phyloP scores from a whole-genome alignment of 192 early-diverging fungal species.

The Backusella sp. region DNA sequence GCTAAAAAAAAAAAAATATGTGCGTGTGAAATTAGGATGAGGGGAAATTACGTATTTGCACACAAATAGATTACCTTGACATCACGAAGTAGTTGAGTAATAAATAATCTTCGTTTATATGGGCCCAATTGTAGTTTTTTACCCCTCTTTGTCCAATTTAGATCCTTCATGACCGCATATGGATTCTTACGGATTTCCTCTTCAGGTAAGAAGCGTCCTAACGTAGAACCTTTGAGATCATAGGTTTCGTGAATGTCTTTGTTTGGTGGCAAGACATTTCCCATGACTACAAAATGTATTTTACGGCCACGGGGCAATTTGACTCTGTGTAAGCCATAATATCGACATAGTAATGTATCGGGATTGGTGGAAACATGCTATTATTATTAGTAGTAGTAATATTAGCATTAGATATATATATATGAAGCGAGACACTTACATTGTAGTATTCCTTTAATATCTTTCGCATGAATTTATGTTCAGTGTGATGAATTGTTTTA shows the following conservation, averaged over 20 bases:
- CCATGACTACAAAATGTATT: slow-evolving; percentile 99
- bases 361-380: slow-evolving; percentile 86
- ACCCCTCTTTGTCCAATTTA: slow-evolving; percentile 85
- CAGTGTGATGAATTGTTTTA: slow-evolving; percentile 95
- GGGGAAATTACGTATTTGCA: background rate
- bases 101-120: slow-evolving; percentile 73
- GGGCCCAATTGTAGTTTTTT: slow-evolving; percentile 83
- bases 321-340: slow-evolving; percentile 94
- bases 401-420: background rate
- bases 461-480: slow-evolving; percentile 92
- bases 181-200: slow-evolving; percentile 80
- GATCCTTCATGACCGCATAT: slow-evolving; percentile 91
- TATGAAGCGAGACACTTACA: slow-evolving; percentile 18
- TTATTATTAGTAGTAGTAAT: background rate
- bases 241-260: slow-evolving; percentile 97
- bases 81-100: slow-evolving; percentile 87
- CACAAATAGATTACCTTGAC: slow-evolving; percentile 57
- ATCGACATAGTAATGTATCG: slow-evolving; percentile 87
- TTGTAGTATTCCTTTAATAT: slow-evolving; percentile 88
- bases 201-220: slow-evolving; percentile 81
- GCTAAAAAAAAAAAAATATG: background rate
- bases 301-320: slow-evolving; percentile 90
- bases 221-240: slow-evolving; percentile 93
- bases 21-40: slow-evolving; percentile 29
- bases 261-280: slow-evolving; percentile 96